phyloP scores from a whole-genome alignment of 179 eudicot species.

The Silene noctiflora region DNA sequence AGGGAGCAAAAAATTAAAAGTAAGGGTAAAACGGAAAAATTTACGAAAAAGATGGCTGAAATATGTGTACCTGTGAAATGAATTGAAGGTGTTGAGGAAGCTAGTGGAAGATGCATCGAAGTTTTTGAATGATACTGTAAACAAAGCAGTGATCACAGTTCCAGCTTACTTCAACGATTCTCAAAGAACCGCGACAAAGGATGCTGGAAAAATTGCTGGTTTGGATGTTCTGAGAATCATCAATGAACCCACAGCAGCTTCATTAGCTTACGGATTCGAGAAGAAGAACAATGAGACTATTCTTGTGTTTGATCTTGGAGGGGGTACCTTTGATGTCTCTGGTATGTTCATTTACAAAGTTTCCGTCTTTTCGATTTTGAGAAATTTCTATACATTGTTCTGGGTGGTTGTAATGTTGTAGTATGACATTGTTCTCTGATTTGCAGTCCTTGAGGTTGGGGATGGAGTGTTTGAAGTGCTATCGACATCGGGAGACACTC shows the following conservation, averaged over 20 bases:
- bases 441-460: constrained; percentile 53
- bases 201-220: constrained; percentile 70
- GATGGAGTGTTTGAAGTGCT: constrained; percentile 67
- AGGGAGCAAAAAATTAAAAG: too few relatives aligned
- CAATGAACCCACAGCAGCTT: constrained; percentile 69
- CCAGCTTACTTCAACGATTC: constrained; percentile 70
- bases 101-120: constrained; percentile 67
- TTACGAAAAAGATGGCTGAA: too few relatives aligned
- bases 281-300: constrained; percentile 64
- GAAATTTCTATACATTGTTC: too few relatives aligned
- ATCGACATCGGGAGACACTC: constrained; percentile 61
- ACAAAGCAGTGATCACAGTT: constrained; percentile 59
- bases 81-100: constrained; percentile 53
- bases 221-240: constrained; percentile 59
- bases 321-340: constrained; percentile 70
- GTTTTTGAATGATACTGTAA: constrained; percentile 53
- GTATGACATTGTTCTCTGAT: not conserved
- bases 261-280: constrained; percentile 64
- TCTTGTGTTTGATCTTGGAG: constrained; percentile 63
- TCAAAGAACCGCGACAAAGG: constrained; percentile 66
- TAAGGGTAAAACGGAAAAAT: too few relatives aligned
- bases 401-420: too few relatives aligned
- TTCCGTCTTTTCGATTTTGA: not conserved
- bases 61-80: not conserved
- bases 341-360: constrained; percentile 24